Conservation (phyloP, 78 protist species). For the Emiliania huxleyi region DNA sequence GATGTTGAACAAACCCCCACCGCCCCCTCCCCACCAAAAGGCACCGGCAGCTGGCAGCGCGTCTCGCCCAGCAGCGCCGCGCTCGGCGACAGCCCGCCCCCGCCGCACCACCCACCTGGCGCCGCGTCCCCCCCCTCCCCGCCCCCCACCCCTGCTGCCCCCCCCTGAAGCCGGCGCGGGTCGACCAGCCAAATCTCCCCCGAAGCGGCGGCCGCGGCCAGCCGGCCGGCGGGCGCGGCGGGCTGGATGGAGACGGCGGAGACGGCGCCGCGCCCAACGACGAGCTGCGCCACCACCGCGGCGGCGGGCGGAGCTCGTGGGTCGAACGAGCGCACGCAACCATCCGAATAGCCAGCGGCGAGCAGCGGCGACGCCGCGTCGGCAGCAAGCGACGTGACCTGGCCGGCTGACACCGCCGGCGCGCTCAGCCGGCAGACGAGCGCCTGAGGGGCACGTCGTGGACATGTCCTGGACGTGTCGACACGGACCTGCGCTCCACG, state of each 20-base stretch:
- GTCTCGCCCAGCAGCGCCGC: constrained; percentile 48
- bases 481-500: neutral
- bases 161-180: neutral
- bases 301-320: neutral
- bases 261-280: constrained; percentile 3
- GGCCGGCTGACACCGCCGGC: neutral
- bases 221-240: neutral
- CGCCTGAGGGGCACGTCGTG: neutral
- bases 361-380: neutral
- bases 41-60: neutral
- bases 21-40: neutral
- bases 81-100: neutral
- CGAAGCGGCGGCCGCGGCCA: neutral
- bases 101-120: too few relatives aligned
- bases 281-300: neutral
- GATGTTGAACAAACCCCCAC: constrained; percentile 23
- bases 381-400: neutral
- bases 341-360: neutral
- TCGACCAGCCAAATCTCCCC: neutral
- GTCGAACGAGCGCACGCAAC: constrained; percentile 30
- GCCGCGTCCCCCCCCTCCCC: too few relatives aligned
- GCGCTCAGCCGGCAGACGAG: neutral
- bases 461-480: neutral
- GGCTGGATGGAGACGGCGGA: constrained; percentile 13
- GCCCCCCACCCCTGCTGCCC: too few relatives aligned